Percentiles rank a stretch among this genome's conserved stretches.
phyloP scores from a whole-genome alignment of 805 yeast species.

The Zygoascus biomembranicola region DNA sequence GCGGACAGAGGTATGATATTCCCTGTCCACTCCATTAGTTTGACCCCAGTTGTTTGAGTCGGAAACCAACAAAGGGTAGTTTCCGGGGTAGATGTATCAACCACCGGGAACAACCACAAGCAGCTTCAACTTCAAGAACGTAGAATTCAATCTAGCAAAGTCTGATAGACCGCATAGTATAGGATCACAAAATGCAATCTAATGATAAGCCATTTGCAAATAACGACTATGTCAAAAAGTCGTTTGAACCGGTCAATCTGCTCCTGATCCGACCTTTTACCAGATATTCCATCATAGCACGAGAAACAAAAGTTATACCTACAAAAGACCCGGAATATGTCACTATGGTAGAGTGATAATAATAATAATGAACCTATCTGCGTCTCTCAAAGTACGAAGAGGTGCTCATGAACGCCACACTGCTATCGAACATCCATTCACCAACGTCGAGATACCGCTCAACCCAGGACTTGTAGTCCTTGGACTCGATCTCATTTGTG shows the following conservation, averaged over 20 bases:
- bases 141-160: background rate
- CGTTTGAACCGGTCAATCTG: background rate
- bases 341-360: no score
- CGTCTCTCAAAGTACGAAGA: constrained; percentile 58
- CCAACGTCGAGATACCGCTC: constrained; percentile 71
- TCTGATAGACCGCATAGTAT: background rate
- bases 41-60: background rate
- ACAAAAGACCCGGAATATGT: no score
- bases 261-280: constrained; percentile 8
- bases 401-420: constrained; percentile 59
- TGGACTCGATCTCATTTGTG: constrained; percentile 41
- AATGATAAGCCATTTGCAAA: background rate
- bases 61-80: background rate
- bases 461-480: constrained; percentile 35
- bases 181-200: background rate
- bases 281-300: constrained; percentile 8
- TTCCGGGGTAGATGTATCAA: background rate
- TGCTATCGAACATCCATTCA: constrained; percentile 70
- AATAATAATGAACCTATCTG: background rate
- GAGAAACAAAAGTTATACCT: no score
- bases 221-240: no score
- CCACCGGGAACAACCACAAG: background rate
- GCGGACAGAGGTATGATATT: background rate
- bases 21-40: background rate
- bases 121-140: background rate